These are phyloP conservation scores for Glaciozyma martinii DNA, from an alignment of 768 basidiomycete genomes.

Conservation along the genomic window DNA sequence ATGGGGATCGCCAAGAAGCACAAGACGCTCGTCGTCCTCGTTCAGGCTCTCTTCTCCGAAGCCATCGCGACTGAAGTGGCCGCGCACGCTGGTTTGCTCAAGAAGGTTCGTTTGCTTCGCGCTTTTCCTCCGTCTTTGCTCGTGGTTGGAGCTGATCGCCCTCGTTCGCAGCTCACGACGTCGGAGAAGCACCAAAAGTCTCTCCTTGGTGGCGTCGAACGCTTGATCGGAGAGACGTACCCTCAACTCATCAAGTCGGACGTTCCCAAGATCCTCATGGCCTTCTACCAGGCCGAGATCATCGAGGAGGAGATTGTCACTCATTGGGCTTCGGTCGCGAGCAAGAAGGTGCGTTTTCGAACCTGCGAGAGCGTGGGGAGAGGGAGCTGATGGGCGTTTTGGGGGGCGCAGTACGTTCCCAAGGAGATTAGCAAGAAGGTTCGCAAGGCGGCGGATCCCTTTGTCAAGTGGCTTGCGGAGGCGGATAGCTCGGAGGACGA, in stretches of 20 bases:
- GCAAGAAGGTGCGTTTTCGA: conserved; percentile 29
- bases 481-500: conserved; percentile 42
- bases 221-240: conserved; percentile 63
- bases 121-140: neutral
- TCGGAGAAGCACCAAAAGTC: conserved; percentile 95
- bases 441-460: conserved; percentile 80
- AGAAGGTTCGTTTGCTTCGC: conserved; percentile 65
- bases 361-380: neutral
- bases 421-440: conserved; percentile 93
- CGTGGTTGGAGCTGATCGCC: neutral
- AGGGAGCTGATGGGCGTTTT: neutral
- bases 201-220: conserved; percentile 85
- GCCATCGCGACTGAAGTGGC: conserved; percentile 50
- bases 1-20: conserved; percentile 90
- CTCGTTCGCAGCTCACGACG: conserved; percentile 57
- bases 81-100: conserved; percentile 58
- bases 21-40: conserved; percentile 72
- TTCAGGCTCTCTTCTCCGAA: conserved; percentile 71
- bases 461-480: conserved; percentile 90
- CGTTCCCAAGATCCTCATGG: conserved; percentile 60
- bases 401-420: conserved; percentile 47
- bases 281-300: conserved; percentile 80
- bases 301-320: conserved; percentile 82
- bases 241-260: conserved; percentile 55
- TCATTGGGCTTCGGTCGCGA: conserved; percentile 41